Evolutionary conservation across 768 basidiomycete genomes (phyloP).

Genomic region (Amanita jacksonii): DNA sequence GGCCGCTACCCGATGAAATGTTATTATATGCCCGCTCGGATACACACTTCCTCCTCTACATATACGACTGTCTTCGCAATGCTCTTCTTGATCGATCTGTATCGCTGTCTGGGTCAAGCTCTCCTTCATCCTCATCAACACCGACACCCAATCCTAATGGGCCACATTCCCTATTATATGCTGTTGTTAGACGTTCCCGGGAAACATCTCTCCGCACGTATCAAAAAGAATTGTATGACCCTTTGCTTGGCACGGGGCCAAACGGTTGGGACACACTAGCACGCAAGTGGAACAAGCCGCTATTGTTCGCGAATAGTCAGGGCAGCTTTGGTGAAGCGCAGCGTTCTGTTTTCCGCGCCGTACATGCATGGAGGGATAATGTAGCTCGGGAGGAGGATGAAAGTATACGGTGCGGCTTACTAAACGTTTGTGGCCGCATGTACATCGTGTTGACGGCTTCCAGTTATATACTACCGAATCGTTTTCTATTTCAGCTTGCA

Average conservation of each 20-base stretch:
- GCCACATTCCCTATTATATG: constrained; percentile 38
- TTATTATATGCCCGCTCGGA: constrained; percentile 88
- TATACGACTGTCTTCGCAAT: constrained; percentile 87
- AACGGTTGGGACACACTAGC: constrained; percentile 74
- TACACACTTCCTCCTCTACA: constrained; percentile 89
- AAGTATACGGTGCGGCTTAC: constrained; percentile 51
- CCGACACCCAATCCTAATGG: constrained; percentile 15
- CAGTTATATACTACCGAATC: constrained; percentile 72
- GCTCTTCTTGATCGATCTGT: constrained; percentile 70
- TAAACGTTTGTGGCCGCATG: too few relatives aligned
- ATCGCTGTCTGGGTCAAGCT: constrained; percentile 31
- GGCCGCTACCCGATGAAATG: constrained; percentile 85
- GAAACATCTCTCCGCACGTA: constrained; percentile 71
- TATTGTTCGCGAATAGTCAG: constrained; percentile 28
- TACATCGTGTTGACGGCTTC: too few relatives aligned
- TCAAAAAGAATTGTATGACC: constrained; percentile 62
- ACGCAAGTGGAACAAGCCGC: constrained; percentile 73
- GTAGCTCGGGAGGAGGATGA: constrained; percentile 81
- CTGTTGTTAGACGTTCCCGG: constrained; percentile 63
- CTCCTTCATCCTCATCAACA: constrained; percentile 24
- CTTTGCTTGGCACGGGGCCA: constrained; percentile 48
- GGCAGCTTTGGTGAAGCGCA: constrained; percentile 33
- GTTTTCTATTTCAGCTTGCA: constrained; percentile 62
- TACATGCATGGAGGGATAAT: constrained; percentile 80
- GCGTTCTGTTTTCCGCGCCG: constrained; percentile 53